A percentile compares a stretch with the other conserved stretches of the same genome.
Evolutionary conservation across 805 yeast genomes (phyloP).

Genomic region (Ogataea wickerhamii): DNA sequence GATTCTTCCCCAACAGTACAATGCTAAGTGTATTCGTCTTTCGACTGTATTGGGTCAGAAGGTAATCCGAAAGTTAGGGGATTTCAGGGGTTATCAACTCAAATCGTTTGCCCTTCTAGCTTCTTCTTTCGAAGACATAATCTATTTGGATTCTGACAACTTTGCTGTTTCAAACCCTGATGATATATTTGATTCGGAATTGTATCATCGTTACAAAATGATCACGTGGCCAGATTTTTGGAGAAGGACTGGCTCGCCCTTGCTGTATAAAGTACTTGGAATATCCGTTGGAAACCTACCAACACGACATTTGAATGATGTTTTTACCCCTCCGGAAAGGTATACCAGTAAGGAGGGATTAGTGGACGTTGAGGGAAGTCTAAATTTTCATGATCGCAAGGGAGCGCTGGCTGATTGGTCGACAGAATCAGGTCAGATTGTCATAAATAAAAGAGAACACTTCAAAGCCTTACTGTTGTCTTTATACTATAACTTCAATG

Average conservation of each 20-base stretch:
- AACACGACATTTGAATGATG: constrained; percentile 19
- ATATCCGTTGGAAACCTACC: constrained; percentile 31
- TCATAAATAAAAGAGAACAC: constrained; percentile 57
- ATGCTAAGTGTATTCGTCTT: constrained; percentile 41
- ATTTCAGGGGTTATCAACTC: constrained; percentile 35
- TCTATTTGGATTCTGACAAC: constrained; percentile 47
- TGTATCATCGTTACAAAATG: constrained; percentile 48
- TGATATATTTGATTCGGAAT: constrained; percentile 32
- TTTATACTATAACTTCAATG: constrained; percentile 62
- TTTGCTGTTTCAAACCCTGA: constrained; percentile 43
- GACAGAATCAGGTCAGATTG: constrained; percentile 66
- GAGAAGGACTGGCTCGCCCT: constrained; percentile 66
- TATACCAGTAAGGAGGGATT: constrained; percentile 7
- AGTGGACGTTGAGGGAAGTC: constrained; percentile 26
- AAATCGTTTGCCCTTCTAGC: constrained; percentile 42
- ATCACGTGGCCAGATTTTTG: constrained; percentile 77
- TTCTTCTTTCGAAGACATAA: constrained; percentile 43
- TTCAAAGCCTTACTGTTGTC: constrained; percentile 56
- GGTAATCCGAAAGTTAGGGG: constrained; percentile 17
- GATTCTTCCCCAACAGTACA: constrained; percentile 35
- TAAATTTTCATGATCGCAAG: constrained; percentile 53
- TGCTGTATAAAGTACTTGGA: constrained; percentile 40
- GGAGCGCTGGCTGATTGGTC: constrained; percentile 64
- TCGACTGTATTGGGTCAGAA: constrained; percentile 34
- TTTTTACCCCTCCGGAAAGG: constrained; percentile 19